These are phyloP conservation scores for Kodamaea laetipori DNA, from an alignment of 805 yeast species.

Conservation along the genomic window DNA sequence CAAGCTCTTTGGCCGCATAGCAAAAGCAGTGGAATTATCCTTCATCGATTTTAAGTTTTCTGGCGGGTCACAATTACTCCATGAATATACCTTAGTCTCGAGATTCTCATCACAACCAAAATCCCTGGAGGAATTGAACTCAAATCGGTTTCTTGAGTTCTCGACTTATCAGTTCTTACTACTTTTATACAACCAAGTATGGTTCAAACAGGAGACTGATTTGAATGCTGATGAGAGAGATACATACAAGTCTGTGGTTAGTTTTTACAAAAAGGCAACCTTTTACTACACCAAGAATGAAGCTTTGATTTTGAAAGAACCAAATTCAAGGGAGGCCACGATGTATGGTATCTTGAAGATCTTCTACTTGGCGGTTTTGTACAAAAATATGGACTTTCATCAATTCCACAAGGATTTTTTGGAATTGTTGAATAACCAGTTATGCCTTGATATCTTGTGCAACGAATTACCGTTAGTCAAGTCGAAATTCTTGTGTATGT, in stretches of 20 bases:
- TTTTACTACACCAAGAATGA: slow-evolving; percentile 27
- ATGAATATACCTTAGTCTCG: slow-evolving; percentile 8
- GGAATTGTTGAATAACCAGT: slow-evolving; percentile 11
- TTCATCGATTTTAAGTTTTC: slow-evolving; percentile 4
- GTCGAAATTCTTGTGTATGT: slow-evolving; percentile 26
- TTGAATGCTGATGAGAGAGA: slow-evolving; percentile 11
- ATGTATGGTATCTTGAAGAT: slow-evolving; percentile 16
- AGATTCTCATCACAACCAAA: slow-evolving; percentile 28
- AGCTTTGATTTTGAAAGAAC: slow-evolving; percentile 15
- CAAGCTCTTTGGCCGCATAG: not conserved
- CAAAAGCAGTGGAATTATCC: not conserved
- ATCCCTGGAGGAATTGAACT: slow-evolving; percentile 20
- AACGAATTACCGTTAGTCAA: slow-evolving; percentile 14
- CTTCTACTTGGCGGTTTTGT: slow-evolving; percentile 24
- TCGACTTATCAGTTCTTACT: slow-evolving; percentile 28
- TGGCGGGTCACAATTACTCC: slow-evolving; percentile 7
- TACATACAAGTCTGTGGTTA: slow-evolving; percentile 14
- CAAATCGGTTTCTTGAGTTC: slow-evolving; percentile 32
- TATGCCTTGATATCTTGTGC: slow-evolving; percentile 3
- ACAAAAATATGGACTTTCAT: slow-evolving; percentile 28
- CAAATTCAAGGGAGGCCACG: slow-evolving; percentile 7
- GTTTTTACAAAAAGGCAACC: slow-evolving; percentile 25
- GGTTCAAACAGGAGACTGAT: slow-evolving; percentile 21
- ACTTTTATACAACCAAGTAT: slow-evolving; percentile 23
- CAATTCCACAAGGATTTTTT: slow-evolving; percentile 29